Evolutionary conservation across 2,329 filamentous ascomycete genomes (phyloP).

Genomic region (Neopestalotiopsis sp.): DNA sequence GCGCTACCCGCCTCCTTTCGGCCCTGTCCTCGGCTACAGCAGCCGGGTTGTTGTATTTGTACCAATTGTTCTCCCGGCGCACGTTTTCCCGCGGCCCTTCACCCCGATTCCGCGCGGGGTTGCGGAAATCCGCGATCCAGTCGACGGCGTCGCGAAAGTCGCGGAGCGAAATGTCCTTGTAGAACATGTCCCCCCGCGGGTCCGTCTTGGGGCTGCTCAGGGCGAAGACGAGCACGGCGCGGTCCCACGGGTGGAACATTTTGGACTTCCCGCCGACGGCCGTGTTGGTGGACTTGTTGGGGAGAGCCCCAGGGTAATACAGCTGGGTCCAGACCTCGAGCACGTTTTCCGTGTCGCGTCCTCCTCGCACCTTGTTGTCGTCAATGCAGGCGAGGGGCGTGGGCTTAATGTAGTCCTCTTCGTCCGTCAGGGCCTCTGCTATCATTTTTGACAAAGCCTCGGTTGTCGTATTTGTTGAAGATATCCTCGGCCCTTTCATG

Average conservation of each 20-base stretch:
- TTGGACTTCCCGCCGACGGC: background rate
- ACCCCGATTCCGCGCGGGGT: background rate
- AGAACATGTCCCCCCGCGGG: background rate
- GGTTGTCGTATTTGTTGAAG: background rate
- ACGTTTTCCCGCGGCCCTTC: too few species aligned
- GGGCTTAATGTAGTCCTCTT: background rate
- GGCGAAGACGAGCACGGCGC: background rate
- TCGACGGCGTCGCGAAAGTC: background rate
- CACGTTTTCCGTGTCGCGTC: background rate
- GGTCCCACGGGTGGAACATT: background rate
- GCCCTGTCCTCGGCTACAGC: too few species aligned
- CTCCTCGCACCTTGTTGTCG: background rate
- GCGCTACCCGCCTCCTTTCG: too few species aligned
- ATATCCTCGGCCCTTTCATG: background rate
- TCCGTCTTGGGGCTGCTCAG: background rate
- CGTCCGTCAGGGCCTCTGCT: background rate
- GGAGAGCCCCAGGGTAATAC: background rate
- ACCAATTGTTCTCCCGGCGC: too few species aligned
- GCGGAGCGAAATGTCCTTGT: background rate
- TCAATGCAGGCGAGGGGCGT: background rate
- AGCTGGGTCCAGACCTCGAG: background rate
- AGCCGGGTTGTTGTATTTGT: too few species aligned
- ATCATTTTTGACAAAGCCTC: background rate
- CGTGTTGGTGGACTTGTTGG: background rate
- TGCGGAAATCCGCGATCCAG: background rate